Evolutionary conservation across 1,284 basidiomycete genomes (phyloP).

Genomic region (Cutaneotrichosporon spelunceum): DNA sequence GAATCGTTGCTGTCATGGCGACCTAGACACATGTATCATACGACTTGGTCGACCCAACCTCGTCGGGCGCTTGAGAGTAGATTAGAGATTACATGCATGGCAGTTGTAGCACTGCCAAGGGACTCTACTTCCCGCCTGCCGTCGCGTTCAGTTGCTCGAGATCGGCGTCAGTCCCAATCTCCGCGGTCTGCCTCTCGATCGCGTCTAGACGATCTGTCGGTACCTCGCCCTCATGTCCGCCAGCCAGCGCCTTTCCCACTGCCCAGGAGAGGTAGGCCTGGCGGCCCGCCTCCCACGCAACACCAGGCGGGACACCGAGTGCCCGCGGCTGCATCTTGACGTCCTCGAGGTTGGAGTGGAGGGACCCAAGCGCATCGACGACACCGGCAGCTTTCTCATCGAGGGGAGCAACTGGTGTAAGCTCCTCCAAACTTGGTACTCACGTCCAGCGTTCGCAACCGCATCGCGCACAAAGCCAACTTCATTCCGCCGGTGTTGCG

Average conservation of each 20-base stretch:
- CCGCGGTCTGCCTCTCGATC: slow-evolving; percentile 24
- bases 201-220: slow-evolving; percentile 20
- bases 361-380: slow-evolving; percentile 25
- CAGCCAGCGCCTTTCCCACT: slow-evolving; percentile 31
- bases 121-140: not conserved
- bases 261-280: slow-evolving; percentile 51
- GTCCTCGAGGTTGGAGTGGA: slow-evolving; percentile 39
- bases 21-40: slow-evolving; percentile 31
- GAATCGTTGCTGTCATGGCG: slow-evolving; percentile 52
- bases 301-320: slow-evolving; percentile 1
- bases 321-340: slow-evolving; percentile 8
- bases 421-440: slow-evolving; percentile 15
- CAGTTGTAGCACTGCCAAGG: not conserved
- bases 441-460: slow-evolving; percentile 34
- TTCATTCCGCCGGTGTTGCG: slow-evolving; percentile 42
- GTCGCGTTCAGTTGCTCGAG: slow-evolving; percentile 19
- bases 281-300: slow-evolving; percentile 49
- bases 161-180: slow-evolving; percentile 26
- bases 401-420: slow-evolving; percentile 40
- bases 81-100: slow-evolving; percentile 5
- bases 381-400: slow-evolving; percentile 31
- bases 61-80: not conserved
- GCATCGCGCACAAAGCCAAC: slow-evolving; percentile 47
- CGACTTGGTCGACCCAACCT: not conserved
- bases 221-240: slow-evolving; percentile 6